Evolutionary conservation across 345 rosid species (phyloP).

Genomic region (Turnera subulata): DNA sequence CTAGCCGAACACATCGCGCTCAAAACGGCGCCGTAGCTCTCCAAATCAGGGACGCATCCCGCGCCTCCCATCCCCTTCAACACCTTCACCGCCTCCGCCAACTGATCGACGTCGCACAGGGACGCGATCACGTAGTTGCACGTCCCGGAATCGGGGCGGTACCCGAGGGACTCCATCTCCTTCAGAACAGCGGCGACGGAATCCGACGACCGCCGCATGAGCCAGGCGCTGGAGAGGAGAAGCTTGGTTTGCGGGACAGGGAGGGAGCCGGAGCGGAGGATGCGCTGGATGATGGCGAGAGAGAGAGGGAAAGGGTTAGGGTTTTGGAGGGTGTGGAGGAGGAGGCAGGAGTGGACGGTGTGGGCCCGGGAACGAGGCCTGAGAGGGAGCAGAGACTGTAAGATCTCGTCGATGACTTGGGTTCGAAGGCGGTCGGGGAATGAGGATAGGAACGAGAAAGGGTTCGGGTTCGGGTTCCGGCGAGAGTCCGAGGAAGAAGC

Average conservation of each 20-base stretch:
- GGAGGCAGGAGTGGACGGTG: constrained; percentile 55
- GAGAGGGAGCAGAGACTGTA: constrained; percentile 51
- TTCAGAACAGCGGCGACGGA: constrained; percentile 38
- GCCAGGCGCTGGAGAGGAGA: constrained; percentile 66
- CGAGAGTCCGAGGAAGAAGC: constrained; percentile 30
- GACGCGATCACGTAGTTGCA: constrained; percentile 66
- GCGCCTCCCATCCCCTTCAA: constrained; percentile 52
- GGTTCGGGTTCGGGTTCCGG: constrained; percentile 45
- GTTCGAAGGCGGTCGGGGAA: constrained; percentile 38
- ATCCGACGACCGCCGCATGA: constrained; percentile 25
- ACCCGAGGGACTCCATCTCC: constrained; percentile 65
- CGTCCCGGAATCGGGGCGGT: constrained; percentile 55
- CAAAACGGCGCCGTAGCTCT: constrained; percentile 56
- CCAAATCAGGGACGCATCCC: constrained; percentile 69
- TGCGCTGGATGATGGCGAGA: constrained; percentile 62
- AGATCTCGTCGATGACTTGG: constrained; percentile 52
- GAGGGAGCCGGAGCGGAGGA: constrained; percentile 68
- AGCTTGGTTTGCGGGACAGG: constrained; percentile 59
- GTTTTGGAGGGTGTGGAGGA: constrained; percentile 57
- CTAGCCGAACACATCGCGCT: constrained; percentile 46
- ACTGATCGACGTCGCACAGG: constrained; percentile 63
- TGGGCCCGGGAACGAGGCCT: constrained; percentile 53
- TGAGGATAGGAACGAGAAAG: constrained; percentile 63
- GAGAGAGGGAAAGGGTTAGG: constrained; percentile 57
- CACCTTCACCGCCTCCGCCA: constrained; percentile 59